These are phyloP conservation scores for Termitomyces sp. DNA, from an alignment of 768 basidiomycete species.

Conservation along the genomic window DNA sequence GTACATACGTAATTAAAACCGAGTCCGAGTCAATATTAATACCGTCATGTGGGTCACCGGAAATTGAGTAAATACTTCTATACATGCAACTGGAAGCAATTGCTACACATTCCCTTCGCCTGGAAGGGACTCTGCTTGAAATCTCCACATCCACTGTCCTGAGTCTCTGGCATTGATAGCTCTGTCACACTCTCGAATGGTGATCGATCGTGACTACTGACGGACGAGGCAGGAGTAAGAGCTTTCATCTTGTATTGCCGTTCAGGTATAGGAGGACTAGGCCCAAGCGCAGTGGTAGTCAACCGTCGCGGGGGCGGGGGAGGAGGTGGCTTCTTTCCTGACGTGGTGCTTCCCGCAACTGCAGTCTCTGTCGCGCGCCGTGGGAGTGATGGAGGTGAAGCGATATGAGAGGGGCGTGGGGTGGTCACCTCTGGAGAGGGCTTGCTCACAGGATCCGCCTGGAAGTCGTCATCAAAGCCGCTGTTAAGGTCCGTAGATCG, in stretches of 20 bases:
- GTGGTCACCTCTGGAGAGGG: constrained; percentile 1
- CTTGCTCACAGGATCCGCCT: constrained; percentile 3
- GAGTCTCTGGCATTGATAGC: constrained; percentile 26
- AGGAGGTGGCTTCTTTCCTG: constrained; percentile 52
- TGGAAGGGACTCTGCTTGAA: constrained; percentile 73
- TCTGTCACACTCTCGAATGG: constrained; percentile 69
- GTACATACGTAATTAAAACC: constrained; percentile 12
- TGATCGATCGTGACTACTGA: constrained; percentile 45
- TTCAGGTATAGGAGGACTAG: constrained; percentile 51
- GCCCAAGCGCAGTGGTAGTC: constrained; percentile 24
- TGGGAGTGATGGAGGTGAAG: constrained; percentile 19
- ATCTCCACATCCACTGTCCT: constrained; percentile 39
- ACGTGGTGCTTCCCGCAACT: constrained; percentile 11
- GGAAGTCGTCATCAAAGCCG: constrained; percentile 19
- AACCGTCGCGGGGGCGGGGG: constrained; percentile 64
- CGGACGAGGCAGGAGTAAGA: constrained; percentile 33
- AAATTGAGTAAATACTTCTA: constrained; percentile 1
- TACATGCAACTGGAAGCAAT: constrained; percentile 59
- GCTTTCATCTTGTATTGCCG: constrained; percentile 29
- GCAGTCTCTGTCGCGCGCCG: constrained; percentile 24
- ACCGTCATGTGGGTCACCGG: background rate
- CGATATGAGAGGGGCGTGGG: constrained; percentile 3
- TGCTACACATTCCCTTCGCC: constrained; percentile 61
- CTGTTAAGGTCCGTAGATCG: constrained; percentile 4
- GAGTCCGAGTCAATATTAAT: too few species aligned